Base-by-base conservation (phyloP, 768 basidiomycete species). In the Psilocybe sp. region DNA sequence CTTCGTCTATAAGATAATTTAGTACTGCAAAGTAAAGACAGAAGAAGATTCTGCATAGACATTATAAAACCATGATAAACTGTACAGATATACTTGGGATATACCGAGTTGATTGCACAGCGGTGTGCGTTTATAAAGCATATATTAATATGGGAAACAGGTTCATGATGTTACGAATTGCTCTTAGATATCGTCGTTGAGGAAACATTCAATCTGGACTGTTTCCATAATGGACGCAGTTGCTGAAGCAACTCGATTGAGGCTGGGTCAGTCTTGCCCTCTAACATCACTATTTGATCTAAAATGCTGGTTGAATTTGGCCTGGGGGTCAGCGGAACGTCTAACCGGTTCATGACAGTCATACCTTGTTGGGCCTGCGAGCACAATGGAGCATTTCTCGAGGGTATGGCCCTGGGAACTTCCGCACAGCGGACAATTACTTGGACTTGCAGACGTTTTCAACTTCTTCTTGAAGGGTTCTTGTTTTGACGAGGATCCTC, bases 281-380 rank as follows among this genome's bases (percentile, higher is more conserved):
- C 63, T 20, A 69, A 50, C 40, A 46, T 40, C 45, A 55, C 57
- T 19, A 65, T 66, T 33, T 57, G 60, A 37, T 28, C 46, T 1
- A 56, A 56, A 40, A 61, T 61, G 44, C 63, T 63, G 44, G n/a
- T 33, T 28, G 37, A 32, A 40, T 46, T 81, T 32, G 7, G 37
- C 44, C 52, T 34, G 31, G 32, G 32, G 39, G 23, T 28, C 19
- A 33, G 46, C 28, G 35, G 15, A 41, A 19, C 5, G 18, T 28
- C 18, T 36, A 40, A 37, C 18, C 31, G 14, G 20, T 46, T 23
- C 20, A 15, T 35, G 20, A 28, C 36, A 44, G 40, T 50, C 46
- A 40, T 54, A 86, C 87, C 79, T 84, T 48, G 70, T 65, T 1
- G 79, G 68, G 1, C 85, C 87, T 46, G 71, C 69, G 5, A 51